Evolutionary conservation across 202 grass and related monocot genomes (phyloP).

Genomic region (Digitaria exilis): DNA sequence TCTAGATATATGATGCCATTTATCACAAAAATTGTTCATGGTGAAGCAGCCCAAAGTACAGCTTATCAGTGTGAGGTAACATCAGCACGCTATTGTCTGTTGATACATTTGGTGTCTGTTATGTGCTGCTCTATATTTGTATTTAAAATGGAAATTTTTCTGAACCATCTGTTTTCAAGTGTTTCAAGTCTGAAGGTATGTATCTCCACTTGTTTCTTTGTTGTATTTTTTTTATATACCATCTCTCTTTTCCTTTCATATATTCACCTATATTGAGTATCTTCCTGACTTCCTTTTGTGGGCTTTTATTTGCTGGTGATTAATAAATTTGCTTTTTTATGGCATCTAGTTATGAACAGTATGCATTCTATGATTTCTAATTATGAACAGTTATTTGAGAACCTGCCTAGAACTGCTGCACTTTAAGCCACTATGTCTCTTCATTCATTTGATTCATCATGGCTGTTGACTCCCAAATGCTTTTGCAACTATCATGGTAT

Average conservation of each 20-base stretch:
- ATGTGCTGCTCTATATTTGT: neutral
- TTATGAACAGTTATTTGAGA: conserved; percentile 7
- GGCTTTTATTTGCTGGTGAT: neutral
- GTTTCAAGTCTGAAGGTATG: neutral
- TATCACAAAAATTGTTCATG: conserved; percentile 52
- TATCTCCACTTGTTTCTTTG: neutral
- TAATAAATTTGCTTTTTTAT: conserved; percentile 9
- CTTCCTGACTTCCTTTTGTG: neutral
- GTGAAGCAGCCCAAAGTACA: conserved; percentile 35
- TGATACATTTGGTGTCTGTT: neutral
- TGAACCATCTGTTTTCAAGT: conserved; percentile 11
- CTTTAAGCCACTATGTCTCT: neutral
- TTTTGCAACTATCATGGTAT: neutral
- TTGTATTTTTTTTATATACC: conserved; percentile 1
- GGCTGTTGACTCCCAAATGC: neutral
- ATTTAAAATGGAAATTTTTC: conserved; percentile 12
- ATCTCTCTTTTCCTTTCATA: neutral
- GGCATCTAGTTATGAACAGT: neutral
- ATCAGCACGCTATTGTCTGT: neutral
- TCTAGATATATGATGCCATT: conserved; percentile 38
- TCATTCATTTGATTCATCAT: neutral
- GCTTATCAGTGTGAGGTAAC: conserved; percentile 56
- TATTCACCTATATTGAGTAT: neutral
- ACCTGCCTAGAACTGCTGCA: neutral
- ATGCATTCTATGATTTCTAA: neutral